Conservation (phyloP, 2,329 filamentous ascomycete genomes). For the Didymella lethalis region DNA sequence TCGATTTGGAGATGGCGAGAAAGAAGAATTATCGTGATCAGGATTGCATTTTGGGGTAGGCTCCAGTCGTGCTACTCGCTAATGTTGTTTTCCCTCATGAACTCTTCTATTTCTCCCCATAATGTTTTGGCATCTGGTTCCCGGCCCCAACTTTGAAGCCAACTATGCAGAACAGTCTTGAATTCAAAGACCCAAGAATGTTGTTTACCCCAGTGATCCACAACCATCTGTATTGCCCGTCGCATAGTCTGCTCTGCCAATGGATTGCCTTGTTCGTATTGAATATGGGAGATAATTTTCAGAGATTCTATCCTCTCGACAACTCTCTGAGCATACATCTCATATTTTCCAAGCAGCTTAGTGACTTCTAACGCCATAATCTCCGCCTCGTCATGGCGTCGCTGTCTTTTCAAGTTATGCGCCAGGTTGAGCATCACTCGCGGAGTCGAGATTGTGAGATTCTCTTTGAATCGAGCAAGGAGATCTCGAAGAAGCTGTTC, state of each 20-base stretch:
- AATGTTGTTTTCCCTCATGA: no score
- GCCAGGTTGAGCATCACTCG: conserved; percentile 26
- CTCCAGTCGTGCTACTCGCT: no score
- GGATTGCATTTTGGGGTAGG: no score
- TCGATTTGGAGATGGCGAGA: no score
- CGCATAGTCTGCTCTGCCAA: conserved; percentile 30
- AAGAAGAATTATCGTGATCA: no score
- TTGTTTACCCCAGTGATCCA: conserved; percentile 22
- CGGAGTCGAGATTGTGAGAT: conserved; percentile 12
- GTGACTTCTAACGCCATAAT: conserved; percentile 19
- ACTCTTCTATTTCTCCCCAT: no score
- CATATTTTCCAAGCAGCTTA: conserved; percentile 23
- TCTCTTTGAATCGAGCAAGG: conserved; percentile 1
- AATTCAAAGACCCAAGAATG: conserved; percentile 30
- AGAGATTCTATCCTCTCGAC: conserved; percentile 27
- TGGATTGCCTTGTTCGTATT: conserved; percentile 24
- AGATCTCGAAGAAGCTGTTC: conserved; percentile 12
- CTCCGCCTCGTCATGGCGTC: conserved; percentile 22
- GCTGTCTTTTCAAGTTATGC: conserved; percentile 26
- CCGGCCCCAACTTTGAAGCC: no score
- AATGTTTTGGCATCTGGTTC: no score
- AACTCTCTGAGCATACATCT: conserved; percentile 27
- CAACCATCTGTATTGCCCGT: conserved; percentile 28
- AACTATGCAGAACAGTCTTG: no score
- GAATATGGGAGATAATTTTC: conserved; percentile 21